phyloP scores from a whole-genome alignment of 805 yeast genomes.

The Naumovozyma castellii region DNA sequence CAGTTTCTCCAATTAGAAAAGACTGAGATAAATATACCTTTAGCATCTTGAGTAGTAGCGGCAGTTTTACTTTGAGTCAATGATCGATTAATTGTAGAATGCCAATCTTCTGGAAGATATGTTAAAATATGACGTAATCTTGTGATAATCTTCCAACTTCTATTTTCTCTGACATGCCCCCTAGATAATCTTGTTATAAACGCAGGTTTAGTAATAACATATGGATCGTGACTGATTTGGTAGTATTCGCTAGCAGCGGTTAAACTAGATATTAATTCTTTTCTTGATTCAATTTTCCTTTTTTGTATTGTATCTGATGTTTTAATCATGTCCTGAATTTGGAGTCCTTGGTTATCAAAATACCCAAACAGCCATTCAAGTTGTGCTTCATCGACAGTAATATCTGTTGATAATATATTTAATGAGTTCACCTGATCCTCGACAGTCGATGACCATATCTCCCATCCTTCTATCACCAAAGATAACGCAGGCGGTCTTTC shows the following conservation, averaged over 20 bases:
- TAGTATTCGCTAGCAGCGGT: slow-evolving; percentile 40
- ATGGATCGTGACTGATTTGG: slow-evolving; percentile 71
- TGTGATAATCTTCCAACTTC: slow-evolving; percentile 81
- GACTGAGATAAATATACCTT: slow-evolving; percentile 42
- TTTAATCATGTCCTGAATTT: slow-evolving; percentile 7
- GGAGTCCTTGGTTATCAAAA: slow-evolving; percentile 6
- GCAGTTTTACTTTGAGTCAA: slow-evolving; percentile 29
- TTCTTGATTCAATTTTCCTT: slow-evolving; percentile 13
- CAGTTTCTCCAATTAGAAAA: slow-evolving; percentile 83
- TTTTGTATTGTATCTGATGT: slow-evolving; percentile 5
- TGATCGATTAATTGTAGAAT: slow-evolving; percentile 5
- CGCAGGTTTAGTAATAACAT: slow-evolving; percentile 83
- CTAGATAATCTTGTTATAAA: slow-evolving; percentile 62
- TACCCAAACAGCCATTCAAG: slow-evolving; percentile 29
- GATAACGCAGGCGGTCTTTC: slow-evolving; percentile 24
- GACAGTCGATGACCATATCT: slow-evolving; percentile 21
- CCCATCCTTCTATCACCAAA: slow-evolving; percentile 20
- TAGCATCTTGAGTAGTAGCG: slow-evolving; percentile 44
- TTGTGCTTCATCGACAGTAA: slow-evolving; percentile 28
- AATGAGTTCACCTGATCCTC: slow-evolving; percentile 20
- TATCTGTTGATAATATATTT: slow-evolving; percentile 24
- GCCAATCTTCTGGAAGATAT: slow-evolving; percentile 49
- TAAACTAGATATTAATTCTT: slow-evolving; percentile 34
- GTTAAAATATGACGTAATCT: slow-evolving; percentile 66
- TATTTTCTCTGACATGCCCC: slow-evolving; percentile 67